phyloP scores from a whole-genome alignment of 306 rosid genomes.

The Prunus kanzakura region DNA sequence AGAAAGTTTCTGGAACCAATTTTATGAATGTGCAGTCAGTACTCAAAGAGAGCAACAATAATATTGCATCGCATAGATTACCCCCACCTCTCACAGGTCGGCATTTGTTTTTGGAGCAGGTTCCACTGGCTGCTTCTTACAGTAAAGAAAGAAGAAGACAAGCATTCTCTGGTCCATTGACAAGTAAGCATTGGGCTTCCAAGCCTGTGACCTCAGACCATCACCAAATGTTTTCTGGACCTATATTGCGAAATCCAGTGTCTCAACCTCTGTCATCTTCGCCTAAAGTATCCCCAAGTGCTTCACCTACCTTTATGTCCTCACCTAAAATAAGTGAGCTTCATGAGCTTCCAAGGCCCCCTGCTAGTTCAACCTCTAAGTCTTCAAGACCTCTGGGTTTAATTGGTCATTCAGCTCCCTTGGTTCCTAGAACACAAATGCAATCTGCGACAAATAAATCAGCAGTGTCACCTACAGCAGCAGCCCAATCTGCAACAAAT shows the following conservation, averaged over 20 bases:
- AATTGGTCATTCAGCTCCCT: constrained; percentile 79
- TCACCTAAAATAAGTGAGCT: constrained; percentile 94
- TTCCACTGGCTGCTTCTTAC: constrained; percentile 43
- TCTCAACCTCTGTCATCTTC: constrained; percentile 69
- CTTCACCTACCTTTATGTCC: constrained; percentile 74
- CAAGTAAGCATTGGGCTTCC: constrained; percentile 54
- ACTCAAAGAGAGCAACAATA: constrained; percentile 78
- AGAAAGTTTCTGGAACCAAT: constrained; percentile 36
- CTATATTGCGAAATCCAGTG: constrained; percentile 61
- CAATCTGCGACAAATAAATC: constrained; percentile 41
- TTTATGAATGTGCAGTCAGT: constrained; percentile 44
- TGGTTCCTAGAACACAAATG: constrained; percentile 61
- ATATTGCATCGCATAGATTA: constrained; percentile 39
- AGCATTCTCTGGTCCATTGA: constrained; percentile 90
- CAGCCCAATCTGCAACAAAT: constrained; percentile 42
- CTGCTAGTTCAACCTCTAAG: constrained; percentile 47
- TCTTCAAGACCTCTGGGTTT: constrained; percentile 55
- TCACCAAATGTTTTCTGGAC: constrained; percentile 78
- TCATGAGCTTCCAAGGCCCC: constrained; percentile 98
- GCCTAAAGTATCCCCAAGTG: constrained; percentile 64
- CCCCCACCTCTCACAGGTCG: constrained; percentile 68
- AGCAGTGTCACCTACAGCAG: constrained; percentile 48
- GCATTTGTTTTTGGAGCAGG: constrained; percentile 33
- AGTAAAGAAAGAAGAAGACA: constrained; percentile 65
- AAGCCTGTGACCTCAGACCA: constrained; percentile 39